These are phyloP conservation scores for Cyclospora cayetanensis DNA, from an alignment of 169 alveolate species.

Conservation along the genomic window DNA sequence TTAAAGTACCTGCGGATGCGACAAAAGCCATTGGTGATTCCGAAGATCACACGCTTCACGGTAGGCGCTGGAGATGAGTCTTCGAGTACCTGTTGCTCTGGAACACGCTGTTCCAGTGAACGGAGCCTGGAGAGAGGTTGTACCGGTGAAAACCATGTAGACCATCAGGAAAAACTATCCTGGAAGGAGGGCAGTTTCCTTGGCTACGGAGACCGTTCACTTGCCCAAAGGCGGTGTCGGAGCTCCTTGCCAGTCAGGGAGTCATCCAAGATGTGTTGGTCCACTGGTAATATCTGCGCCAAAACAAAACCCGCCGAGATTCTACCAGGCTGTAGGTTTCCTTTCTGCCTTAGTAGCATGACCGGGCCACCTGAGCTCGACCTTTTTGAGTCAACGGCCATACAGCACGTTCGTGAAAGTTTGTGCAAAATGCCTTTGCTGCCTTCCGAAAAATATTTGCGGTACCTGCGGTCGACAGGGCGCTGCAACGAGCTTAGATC, in stretches of 20 bases:
- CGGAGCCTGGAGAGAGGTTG: not conserved
- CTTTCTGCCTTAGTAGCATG: not conserved
- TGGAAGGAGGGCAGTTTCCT: not conserved
- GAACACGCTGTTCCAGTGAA: not conserved
- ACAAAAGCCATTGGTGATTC: conserved; percentile 13
- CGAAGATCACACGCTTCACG: not conserved
- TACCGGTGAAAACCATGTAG: not conserved
- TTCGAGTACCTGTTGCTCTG: not conserved
- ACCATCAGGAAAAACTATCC: not conserved
- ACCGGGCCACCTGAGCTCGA: conserved; percentile 39
- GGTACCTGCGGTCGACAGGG: conserved; percentile 30
- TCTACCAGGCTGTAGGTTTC: not conserved
- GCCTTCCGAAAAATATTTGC: conserved; percentile 41
- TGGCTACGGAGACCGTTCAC: not conserved
- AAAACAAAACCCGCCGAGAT: not conserved
- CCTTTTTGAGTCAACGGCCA: conserved; percentile 46
- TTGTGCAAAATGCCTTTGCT: conserved; percentile 26
- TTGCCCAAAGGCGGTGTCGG: conserved; percentile 23
- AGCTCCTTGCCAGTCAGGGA: conserved; percentile 56
- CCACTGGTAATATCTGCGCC: not conserved
- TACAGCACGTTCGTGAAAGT: conserved; percentile 37
- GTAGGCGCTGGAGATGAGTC: not conserved
- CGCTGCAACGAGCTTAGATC: conserved; percentile 43
- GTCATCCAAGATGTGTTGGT: not conserved
- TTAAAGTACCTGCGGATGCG: conserved; percentile 3